These are phyloP conservation scores for Dendrobium officinale DNA, from an alignment of 106 monocot species.

Conservation along the genomic window DNA sequence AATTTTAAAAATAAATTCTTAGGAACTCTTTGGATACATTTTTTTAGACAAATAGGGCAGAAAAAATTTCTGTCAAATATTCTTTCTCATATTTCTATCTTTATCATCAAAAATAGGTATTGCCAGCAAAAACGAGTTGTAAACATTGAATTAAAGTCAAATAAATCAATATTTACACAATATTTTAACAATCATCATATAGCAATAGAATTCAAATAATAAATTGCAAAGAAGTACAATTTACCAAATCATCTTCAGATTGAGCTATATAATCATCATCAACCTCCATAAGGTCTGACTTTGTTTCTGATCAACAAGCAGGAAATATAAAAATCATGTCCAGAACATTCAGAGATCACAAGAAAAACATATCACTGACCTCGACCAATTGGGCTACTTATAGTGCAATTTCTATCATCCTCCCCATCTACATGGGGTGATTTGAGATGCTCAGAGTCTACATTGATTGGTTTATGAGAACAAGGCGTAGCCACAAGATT, in stretches of 20 bases:
- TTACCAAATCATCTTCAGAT: constrained; percentile 77
- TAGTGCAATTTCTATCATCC: constrained; percentile 8
- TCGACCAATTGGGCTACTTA: constrained; percentile 12
- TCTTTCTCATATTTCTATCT: too few species aligned
- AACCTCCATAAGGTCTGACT: constrained; percentile 31
- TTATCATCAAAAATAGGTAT: too few species aligned
- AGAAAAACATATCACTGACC: constrained; percentile 13
- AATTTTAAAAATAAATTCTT: not conserved
- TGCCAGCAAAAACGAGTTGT: not conserved
- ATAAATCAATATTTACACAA: not conserved
- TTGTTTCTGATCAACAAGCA: constrained; percentile 31
- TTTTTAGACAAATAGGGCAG: too few species aligned
- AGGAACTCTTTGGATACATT: not conserved
- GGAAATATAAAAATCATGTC: constrained; percentile 2
- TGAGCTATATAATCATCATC: constrained; percentile 54
- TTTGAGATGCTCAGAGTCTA: constrained; percentile 16
- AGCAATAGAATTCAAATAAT: not conserved
- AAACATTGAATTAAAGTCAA: not conserved
- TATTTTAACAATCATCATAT: constrained; percentile 5
- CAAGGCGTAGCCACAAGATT: constrained; percentile 64
- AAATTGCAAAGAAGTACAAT: not conserved
- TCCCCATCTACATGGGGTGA: constrained; percentile 19
- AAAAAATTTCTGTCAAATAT: too few species aligned
- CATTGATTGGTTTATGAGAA: constrained; percentile 6
- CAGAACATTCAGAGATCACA: not conserved